Evolutionary conservation across 2,329 filamentous ascomycete species (phyloP).

Genomic region (Penicillium vulpinum): DNA sequence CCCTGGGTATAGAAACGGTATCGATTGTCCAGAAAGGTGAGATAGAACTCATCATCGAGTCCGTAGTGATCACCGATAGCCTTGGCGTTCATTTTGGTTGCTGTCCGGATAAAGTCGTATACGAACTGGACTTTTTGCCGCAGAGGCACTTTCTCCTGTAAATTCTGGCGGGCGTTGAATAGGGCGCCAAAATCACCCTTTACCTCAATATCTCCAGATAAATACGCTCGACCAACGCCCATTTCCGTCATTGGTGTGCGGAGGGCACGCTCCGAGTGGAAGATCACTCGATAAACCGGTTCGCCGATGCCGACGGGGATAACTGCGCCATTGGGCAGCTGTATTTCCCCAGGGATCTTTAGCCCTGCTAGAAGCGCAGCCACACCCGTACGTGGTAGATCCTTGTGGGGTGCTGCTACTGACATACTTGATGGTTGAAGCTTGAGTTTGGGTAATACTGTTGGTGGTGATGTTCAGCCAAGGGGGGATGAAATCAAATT

Average conservation of each 20-base stretch:
- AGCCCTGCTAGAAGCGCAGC: conserved; percentile 6
- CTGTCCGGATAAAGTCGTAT: conserved; percentile 9
- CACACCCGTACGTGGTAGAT: conserved; percentile 6
- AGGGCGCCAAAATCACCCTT: conserved; percentile 8
- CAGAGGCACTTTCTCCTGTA: conserved; percentile 13
- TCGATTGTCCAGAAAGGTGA: conserved; percentile 8
- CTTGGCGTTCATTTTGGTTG: conserved; percentile 12
- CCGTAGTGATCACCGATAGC: conserved; percentile 9
- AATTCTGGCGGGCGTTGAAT: conserved; percentile 2
- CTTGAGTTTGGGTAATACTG: neutral
- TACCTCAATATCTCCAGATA: conserved; percentile 10
- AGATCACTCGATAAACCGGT: conserved; percentile 7
- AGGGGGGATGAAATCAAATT: neutral
- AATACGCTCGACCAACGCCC: conserved; percentile 7
- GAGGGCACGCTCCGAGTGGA: conserved; percentile 4
- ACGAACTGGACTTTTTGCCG: conserved; percentile 18
- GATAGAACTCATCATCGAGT: conserved; percentile 8
- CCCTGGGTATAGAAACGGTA: conserved; percentile 10
- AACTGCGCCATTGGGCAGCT: conserved; percentile 2
- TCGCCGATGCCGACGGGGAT: conserved; percentile 1
- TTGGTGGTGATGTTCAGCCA: neutral
- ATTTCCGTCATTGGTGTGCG: conserved; percentile 14
- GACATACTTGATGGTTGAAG: neutral
- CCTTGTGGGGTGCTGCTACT: neutral
- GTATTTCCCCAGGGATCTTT: conserved; percentile 6